A percentile compares a stretch with the other conserved stretches of the same genome.
Conservation (phyloP, 805 yeast species). For the Yamadazyma takamatsuzukensis region DNA sequence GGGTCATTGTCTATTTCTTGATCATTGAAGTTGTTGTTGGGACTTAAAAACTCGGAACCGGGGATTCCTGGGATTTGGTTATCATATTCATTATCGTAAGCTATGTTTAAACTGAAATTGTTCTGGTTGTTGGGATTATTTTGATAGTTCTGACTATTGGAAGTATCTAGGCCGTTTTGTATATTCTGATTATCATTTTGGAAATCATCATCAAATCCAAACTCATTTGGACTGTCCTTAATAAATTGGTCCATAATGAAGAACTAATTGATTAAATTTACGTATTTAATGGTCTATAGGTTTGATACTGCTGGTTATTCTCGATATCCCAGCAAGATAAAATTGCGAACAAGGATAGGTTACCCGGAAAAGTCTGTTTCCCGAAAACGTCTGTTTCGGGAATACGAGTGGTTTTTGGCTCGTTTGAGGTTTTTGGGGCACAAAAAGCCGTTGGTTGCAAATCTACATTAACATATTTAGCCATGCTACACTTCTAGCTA, state of each 20-base stretch:
- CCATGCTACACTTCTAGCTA: no score
- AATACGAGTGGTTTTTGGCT: constrained; percentile 1
- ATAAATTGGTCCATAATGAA: constrained; percentile 27
- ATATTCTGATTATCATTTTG: constrained; percentile 1
- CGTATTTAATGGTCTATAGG: no score
- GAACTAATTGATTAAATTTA: no score
- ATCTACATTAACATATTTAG: no score
- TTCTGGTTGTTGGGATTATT: constrained; percentile 3
- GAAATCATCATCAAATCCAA: background rate
- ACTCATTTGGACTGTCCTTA: constrained; percentile 26
- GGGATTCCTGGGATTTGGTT: constrained; percentile 12
- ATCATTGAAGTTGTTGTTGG: constrained; percentile 6
- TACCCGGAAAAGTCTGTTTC: background rate
- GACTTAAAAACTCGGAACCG: constrained; percentile 13
- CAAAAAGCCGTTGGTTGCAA: no score
- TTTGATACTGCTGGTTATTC: no score
- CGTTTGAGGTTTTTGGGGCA: no score
- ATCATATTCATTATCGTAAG: constrained; percentile 5
- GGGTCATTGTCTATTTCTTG: constrained; percentile 21
- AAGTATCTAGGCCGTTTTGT: no score
- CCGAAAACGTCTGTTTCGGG: background rate
- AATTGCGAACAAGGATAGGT: no score
- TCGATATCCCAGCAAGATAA: no score
- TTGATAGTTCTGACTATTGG: no score
- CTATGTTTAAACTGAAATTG: constrained; percentile 12